phyloP scores from a whole-genome alignment of 2,329 filamentous ascomycete species.

The Sordariomycetes sp. region DNA sequence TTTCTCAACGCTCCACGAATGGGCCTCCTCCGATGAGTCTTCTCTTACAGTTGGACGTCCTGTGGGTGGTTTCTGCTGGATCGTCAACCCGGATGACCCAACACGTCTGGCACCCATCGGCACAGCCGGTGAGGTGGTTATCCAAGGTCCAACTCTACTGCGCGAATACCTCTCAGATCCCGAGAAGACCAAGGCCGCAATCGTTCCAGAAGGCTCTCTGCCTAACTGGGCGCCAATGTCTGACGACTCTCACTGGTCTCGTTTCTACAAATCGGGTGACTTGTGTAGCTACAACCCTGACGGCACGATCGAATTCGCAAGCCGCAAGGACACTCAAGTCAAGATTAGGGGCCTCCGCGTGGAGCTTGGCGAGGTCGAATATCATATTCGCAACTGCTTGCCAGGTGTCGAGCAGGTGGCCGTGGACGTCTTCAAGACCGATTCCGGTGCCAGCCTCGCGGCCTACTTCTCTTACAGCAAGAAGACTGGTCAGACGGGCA shows the following conservation, averaged over 20 bases:
- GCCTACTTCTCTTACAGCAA: constrained; percentile 2
- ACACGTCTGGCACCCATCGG: constrained; percentile 6
- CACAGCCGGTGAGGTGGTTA: constrained; percentile 7
- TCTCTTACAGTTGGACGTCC: constrained; percentile 5
- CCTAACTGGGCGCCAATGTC: constrained; percentile 6
- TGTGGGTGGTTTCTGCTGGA: constrained; percentile 7
- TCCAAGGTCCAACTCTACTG: constrained; percentile 25
- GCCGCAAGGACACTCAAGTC: constrained; percentile 5
- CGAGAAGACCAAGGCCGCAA: constrained; percentile 13
- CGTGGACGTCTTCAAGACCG: constrained; percentile 2
- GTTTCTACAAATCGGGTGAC: constrained; percentile 3
- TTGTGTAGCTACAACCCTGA: constrained; percentile 3
- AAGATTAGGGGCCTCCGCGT: constrained; percentile 4
- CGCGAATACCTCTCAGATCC: constrained; percentile 35
- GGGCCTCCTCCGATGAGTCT: not conserved
- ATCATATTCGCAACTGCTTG: not conserved
- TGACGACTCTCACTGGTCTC: not conserved
- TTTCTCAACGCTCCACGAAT: constrained; percentile 4
- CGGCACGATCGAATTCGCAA: constrained; percentile 2
- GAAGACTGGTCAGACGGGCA: not conserved
- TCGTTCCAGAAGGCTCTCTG: constrained; percentile 13
- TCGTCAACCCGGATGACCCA: constrained; percentile 6
- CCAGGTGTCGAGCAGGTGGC: constrained; percentile 1
- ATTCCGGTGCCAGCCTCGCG: not conserved
- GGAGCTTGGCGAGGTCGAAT: constrained; percentile 4